Evolutionary conservation across 164 flowering plant species (phyloP), one percentile per base, ranked within the genome.

Genomic region (Liquidambar formosana): DNA sequence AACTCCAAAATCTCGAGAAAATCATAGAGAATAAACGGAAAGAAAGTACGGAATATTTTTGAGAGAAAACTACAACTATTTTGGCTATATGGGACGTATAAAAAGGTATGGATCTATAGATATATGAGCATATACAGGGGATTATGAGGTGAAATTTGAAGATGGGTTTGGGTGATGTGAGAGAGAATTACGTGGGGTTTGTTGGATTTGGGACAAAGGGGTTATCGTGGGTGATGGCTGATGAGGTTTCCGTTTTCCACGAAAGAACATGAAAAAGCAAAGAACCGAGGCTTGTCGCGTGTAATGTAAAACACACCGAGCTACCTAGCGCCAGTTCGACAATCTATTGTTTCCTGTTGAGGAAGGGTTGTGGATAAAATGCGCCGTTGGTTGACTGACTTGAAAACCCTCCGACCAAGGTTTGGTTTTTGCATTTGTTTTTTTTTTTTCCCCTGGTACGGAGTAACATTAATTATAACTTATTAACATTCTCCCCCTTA

Each of bases 141-240:
- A 63, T 60, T 68, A 28, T 15, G 59, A 56, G 77, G 70, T 47
- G 60, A 71, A 67, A 71, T 62, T 62, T 9, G 46, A 57, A 70
- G 71, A 63, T 64, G 73, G 77, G 73, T 53, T 19, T 13, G 53
- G 57, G 8, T 62, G 25, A 52, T 8, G 56, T 27, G 65, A 11
- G 26, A 27, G 25, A 52, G 44, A 65, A 66, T 59, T 69, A 73
- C 76, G 76, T 77, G 71, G 61, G 70, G 47, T 26, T 63, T 22
- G 58, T 54, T 56, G 46, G 64, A 56, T 62, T 73, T 68, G 18
- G 67, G 62, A 44, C 58, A 33, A 49, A 56, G 51, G 44, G 10
- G 58, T 54, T 5, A n/a, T n/a, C n/a, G n/a, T n/a, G 22, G 15
- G 26, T 22, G 58, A 1, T 15, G 22, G n/a, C n/a, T n/a, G n/a